These are phyloP conservation scores for Athelia psychrophila DNA, from an alignment of 1,284 basidiomycete genomes.

Conservation along the genomic window DNA sequence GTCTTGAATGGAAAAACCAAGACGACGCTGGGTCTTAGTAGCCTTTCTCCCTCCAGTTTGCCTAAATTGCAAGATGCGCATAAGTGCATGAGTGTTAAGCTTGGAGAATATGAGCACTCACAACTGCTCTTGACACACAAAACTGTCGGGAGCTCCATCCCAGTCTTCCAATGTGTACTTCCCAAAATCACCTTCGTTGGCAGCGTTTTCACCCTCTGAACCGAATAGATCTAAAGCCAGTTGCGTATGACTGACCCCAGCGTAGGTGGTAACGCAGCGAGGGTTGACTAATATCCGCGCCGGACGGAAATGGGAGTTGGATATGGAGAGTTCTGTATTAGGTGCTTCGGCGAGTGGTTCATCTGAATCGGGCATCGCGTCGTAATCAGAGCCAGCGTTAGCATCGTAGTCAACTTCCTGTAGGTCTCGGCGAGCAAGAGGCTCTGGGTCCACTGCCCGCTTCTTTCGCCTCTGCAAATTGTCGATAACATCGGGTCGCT, in stretches of 20 bases:
- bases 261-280: constrained; percentile 93
- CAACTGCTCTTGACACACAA: constrained; percentile 95
- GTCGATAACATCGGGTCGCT: constrained; percentile 43
- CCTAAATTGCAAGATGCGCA: constrained; percentile 31
- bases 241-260: constrained; percentile 91
- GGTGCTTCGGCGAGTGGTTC: constrained; percentile 35
- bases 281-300: constrained; percentile 93
- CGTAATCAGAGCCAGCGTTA: constrained; percentile 85
- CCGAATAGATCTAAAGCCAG: constrained; percentile 91
- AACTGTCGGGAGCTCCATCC: constrained; percentile 91
- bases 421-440: constrained; percentile 28
- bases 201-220: constrained; percentile 55
- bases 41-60: constrained; percentile 89
- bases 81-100: constrained; percentile 6
- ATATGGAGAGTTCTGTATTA: constrained; percentile 56
- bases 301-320: constrained; percentile 85
- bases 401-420: constrained; percentile 59
- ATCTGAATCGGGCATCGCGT: constrained; percentile 79
- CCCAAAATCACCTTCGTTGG: constrained; percentile 38
- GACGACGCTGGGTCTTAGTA: constrained; percentile 84
- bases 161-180: constrained; percentile 90
- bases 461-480: constrained; percentile 27
- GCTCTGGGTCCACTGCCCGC: constrained; percentile 26
- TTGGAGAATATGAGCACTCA: constrained; percentile 26
- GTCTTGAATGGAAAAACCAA: constrained; percentile 83